Evolutionary conservation across 805 yeast species (phyloP).

Genomic region (Novakomyces olei): DNA sequence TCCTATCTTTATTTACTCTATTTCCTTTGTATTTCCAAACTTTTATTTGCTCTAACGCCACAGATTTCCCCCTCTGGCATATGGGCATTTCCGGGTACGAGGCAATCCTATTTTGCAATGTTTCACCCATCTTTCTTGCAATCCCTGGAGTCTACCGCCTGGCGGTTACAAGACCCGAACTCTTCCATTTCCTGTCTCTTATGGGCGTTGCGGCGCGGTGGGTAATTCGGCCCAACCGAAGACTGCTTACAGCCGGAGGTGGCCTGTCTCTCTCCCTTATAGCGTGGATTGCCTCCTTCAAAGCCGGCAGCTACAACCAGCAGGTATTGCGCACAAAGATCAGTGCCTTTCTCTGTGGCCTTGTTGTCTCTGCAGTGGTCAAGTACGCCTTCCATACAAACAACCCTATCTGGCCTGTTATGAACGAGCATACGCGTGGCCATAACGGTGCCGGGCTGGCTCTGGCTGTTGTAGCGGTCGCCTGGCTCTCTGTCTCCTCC

Average conservation of each 20-base stretch:
- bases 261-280: conserved; percentile 46
- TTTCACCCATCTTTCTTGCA: conserved; percentile 36
- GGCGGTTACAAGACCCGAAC: conserved; percentile 25
- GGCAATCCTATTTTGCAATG: conserved; percentile 34
- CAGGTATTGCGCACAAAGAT: conserved; percentile 17
- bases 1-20: no score
- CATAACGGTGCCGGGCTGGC: conserved; percentile 47
- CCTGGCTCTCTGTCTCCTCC: conserved; percentile 28
- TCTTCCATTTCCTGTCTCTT: conserved; percentile 31
- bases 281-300: conserved; percentile 33
- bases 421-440: conserved; percentile 73
- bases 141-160: conserved; percentile 23
- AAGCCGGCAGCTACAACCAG: conserved; percentile 11
- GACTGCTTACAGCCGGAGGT: conserved; percentile 41
- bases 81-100: conserved; percentile 97
- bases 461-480: conserved; percentile 40
- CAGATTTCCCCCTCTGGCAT: conserved; percentile 87
- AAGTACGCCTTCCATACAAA: conserved; percentile 63
- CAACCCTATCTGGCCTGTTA: conserved; percentile 91
- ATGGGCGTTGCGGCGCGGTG: conserved; percentile 59
- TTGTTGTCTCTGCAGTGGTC: conserved; percentile 46
- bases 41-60: no score
- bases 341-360: conserved; percentile 44
- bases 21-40: no score
- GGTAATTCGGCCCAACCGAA: conserved; percentile 41